A percentile compares a stretch with the other conserved stretches of the same genome.
phyloP scores from a whole-genome alignment of 306 rosid genomes.

The Sophora flavescens region DNA sequence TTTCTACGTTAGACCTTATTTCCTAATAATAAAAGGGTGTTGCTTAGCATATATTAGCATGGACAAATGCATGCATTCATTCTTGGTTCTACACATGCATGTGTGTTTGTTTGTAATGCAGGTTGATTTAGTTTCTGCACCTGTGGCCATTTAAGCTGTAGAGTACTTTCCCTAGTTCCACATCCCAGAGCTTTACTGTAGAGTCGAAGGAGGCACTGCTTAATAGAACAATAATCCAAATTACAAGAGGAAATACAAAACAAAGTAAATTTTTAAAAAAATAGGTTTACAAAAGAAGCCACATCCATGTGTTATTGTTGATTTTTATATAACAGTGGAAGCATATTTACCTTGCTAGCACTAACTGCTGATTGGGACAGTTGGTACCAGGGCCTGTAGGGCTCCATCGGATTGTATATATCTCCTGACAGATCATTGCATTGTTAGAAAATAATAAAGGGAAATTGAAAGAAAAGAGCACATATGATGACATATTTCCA shows the following conservation, averaged over 20 bases:
- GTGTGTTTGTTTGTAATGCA: conserved; percentile 6
- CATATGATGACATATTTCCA: not conserved
- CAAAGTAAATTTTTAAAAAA: not conserved
- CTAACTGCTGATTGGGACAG: conserved; percentile 61
- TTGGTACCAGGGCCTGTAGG: conserved; percentile 68
- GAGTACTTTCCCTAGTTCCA: conserved; percentile 63
- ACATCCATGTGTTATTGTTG: not conserved
- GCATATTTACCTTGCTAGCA: conserved; percentile 64
- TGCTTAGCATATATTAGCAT: conserved; percentile 12
- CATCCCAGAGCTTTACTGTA: conserved; percentile 69
- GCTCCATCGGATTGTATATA: conserved; percentile 78
- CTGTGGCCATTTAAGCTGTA: conserved; percentile 69
- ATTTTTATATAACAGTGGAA: not conserved
- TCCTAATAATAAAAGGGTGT: not conserved
- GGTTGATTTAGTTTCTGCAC: conserved; percentile 43
- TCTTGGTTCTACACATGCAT: not conserved
- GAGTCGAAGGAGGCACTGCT: conserved; percentile 76
- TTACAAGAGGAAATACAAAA: conserved; percentile 1
- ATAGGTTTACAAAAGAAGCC: not conserved
- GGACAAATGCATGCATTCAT: conserved; percentile 1
- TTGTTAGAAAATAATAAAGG: conserved; percentile 17
- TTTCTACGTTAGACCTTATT: conserved; percentile 3
- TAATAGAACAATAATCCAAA: conserved; percentile 22
- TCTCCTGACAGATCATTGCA: conserved; percentile 54
- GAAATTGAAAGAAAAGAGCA: conserved; percentile 6